A percentile compares a stretch with the other conserved stretches of the same genome.
These are phyloP conservation scores for Brettanomyces nanus DNA, from an alignment of 805 yeast genomes.

Conservation along the genomic window DNA sequence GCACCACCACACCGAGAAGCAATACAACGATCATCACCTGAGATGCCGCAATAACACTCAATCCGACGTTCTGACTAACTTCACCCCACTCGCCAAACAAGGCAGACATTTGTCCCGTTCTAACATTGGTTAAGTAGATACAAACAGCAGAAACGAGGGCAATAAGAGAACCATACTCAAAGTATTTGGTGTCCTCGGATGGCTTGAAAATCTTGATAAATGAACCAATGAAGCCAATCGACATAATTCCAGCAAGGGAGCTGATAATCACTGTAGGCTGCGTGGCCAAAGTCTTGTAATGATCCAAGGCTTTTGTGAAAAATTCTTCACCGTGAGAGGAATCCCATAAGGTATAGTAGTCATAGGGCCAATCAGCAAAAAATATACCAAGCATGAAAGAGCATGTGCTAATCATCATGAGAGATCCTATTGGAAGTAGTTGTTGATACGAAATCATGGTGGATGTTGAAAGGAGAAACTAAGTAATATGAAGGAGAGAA, in stretches of 20 bases:
- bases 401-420: constrained; percentile 32
- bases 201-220: constrained; percentile 81
- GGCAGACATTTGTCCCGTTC: constrained; percentile 69
- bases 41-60: constrained; percentile 88
- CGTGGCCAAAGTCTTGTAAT: constrained; percentile 67
- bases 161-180: constrained; percentile 84
- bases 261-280: constrained; percentile 54
- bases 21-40: constrained; percentile 66
- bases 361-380: constrained; percentile 76
- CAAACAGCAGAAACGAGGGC: constrained; percentile 64
- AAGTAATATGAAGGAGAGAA: too few relatives aligned
- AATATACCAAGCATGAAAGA: constrained; percentile 77
- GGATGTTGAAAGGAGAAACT: too few relatives aligned
- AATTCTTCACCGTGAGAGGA: constrained; percentile 40
- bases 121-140: constrained; percentile 78
- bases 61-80: constrained; percentile 75
- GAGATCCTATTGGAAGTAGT: constrained; percentile 26
- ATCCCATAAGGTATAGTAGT: constrained; percentile 65
- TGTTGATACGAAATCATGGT: constrained; percentile 23
- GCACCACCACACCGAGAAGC: constrained; percentile 67
- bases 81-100: constrained; percentile 85
- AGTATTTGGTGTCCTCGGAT: constrained; percentile 71
- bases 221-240: constrained; percentile 63
- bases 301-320: constrained; percentile 55
- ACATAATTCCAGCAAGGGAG: constrained; percentile 52